Conservation (phyloP, 148 eudicot species). For the Oxyria digyna region DNA sequence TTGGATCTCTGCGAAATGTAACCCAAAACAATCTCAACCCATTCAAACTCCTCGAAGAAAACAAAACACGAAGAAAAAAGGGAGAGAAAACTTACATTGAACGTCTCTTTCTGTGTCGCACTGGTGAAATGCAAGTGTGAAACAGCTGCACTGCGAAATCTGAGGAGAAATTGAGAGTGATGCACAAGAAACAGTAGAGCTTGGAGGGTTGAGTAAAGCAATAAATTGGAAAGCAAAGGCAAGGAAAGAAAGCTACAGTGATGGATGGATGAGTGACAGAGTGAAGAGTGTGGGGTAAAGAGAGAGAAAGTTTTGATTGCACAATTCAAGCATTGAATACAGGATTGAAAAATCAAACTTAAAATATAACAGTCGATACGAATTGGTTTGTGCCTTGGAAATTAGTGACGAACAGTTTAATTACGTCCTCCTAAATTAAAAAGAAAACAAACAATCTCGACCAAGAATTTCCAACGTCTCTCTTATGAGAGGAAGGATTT, state of each 20-base stretch:
- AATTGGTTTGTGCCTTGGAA: not conserved
- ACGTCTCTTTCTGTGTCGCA: not conserved
- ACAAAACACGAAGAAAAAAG: not conserved
- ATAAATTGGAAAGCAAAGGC: constrained; percentile 4
- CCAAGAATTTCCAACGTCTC: constrained; percentile 44
- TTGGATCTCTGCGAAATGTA: not conserved
- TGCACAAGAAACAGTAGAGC: not conserved
- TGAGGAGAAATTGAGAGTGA: constrained; percentile 1
- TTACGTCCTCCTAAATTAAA: not conserved
- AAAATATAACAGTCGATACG: not conserved
- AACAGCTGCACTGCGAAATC: not conserved
- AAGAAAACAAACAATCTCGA: constrained; percentile 9
- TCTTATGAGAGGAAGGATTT: constrained; percentile 30
- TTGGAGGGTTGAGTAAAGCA: constrained; percentile 2
- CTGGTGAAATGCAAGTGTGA: not conserved
- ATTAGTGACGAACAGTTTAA: constrained; percentile 4
- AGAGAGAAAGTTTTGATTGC: constrained; percentile 2
- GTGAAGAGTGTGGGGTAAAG: not conserved
- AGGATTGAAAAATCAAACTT: constrained; percentile 5
- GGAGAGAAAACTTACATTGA: not conserved
- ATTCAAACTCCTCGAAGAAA: not conserved
- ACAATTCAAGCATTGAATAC: constrained; percentile 9
- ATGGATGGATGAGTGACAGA: not conserved
- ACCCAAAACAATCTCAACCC: not conserved
- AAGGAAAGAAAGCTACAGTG: constrained; percentile 6